Evolutionary conservation across 2,329 filamentous ascomycete genomes (phyloP).

Genomic region (Fusarium abutilonis): DNA sequence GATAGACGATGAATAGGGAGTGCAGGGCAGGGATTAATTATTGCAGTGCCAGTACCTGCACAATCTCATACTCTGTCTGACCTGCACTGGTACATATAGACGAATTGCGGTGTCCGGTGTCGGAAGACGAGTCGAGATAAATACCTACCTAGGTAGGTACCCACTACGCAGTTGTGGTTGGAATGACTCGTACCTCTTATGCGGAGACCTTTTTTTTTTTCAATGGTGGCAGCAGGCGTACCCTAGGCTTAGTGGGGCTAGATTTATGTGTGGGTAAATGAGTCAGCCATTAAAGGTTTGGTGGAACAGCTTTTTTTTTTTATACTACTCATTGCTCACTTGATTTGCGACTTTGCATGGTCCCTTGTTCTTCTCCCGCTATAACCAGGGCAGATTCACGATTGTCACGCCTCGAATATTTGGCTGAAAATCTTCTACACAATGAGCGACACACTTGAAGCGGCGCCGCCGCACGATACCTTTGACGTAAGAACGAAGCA

Average conservation of each 20-base stretch:
- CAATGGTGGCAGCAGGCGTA: neutral
- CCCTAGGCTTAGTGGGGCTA: constrained; percentile 2
- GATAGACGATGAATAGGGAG: neutral
- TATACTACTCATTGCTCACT: constrained; percentile 1
- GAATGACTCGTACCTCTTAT: neutral
- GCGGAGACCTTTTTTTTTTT: no score
- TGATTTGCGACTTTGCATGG: constrained; percentile 4
- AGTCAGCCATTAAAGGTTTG: constrained; percentile 7
- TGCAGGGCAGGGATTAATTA: neutral
- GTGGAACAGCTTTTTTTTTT: constrained; percentile 3
- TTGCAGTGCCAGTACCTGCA: neutral
- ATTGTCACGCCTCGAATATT: constrained; percentile 11
- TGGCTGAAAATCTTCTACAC: constrained; percentile 10
- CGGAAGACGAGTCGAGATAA: neutral
- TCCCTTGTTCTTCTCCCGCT: constrained; percentile 11
- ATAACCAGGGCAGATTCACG: constrained; percentile 2
- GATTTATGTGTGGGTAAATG: constrained; percentile 4
- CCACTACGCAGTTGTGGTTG: neutral
- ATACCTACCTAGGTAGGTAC: neutral
- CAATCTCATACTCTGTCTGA: neutral
- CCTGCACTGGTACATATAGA: neutral
- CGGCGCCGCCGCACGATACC: constrained; percentile 12
- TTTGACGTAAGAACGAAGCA: constrained; percentile 23
- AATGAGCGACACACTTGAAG: constrained; percentile 17
- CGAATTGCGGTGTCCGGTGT: neutral